A percentile compares a stretch with the other conserved stretches of the same genome.
Evolutionary conservation across 768 basidiomycete genomes (phyloP).

Genomic region (Coprinopsis marcescibilis): DNA sequence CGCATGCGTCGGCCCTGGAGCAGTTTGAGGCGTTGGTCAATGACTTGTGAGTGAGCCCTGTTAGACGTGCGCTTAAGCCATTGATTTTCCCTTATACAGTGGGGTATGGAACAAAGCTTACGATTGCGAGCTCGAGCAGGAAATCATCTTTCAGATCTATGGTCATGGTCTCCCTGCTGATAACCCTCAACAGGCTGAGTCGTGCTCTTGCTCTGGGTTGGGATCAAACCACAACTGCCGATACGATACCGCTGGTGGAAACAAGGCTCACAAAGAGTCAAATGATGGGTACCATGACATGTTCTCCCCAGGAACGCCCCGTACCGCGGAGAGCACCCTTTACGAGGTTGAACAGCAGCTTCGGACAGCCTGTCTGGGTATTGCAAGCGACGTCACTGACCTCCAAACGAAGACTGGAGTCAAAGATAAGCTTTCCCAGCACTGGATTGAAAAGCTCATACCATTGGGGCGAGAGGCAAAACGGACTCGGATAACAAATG

Average conservation of each 20-base stretch:
- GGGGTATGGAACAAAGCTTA: slow-evolving; percentile 20
- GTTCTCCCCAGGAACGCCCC: slow-evolving; percentile 4
- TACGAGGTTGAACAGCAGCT: background rate
- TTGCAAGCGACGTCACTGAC: slow-evolving; percentile 6
- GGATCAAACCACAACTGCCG: slow-evolving; percentile 21
- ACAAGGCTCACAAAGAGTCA: slow-evolving; percentile 15
- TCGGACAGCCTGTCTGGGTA: slow-evolving; percentile 14
- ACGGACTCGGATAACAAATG: background rate
- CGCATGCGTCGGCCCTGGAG: slow-evolving; percentile 4
- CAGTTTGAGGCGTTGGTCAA: slow-evolving; percentile 1
- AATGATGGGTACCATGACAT: slow-evolving; percentile 16
- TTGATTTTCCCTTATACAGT: background rate
- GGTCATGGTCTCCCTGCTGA: slow-evolving; percentile 24
- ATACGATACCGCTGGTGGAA: slow-evolving; percentile 20
- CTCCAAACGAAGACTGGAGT: slow-evolving; percentile 20
- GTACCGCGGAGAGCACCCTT: background rate
- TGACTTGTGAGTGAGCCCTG: background rate
- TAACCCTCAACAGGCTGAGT: slow-evolving; percentile 28
- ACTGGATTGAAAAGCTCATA: slow-evolving; percentile 21
- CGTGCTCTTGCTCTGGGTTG: slow-evolving; percentile 17
- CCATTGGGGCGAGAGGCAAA: slow-evolving; percentile 3
- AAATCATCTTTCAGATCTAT: slow-evolving; percentile 22
- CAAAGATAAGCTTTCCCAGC: slow-evolving; percentile 23
- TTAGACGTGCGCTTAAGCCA: background rate
- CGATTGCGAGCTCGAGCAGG: slow-evolving; percentile 19